Percentiles rank a stretch among this genome's conserved stretches.
These are phyloP conservation scores for Exophiala dermatitidis DNA, from an alignment of 2,329 filamentous ascomycete species.

Conservation along the genomic window DNA sequence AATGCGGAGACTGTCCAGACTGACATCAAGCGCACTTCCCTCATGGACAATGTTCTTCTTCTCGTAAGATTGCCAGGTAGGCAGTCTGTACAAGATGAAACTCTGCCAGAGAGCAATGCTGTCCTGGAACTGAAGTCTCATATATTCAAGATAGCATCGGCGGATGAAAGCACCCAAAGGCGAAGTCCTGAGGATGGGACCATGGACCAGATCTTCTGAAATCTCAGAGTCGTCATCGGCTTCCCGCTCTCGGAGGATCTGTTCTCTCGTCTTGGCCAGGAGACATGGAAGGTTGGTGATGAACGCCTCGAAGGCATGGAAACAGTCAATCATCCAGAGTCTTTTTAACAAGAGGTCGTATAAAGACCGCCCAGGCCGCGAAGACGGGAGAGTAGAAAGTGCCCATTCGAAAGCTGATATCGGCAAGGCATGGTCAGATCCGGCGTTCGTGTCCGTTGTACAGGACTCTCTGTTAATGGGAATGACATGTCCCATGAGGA, in stretches of 20 bases:
- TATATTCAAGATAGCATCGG: conserved; percentile 70
- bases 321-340: conserved; percentile 75
- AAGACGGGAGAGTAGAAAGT: conserved; percentile 41
- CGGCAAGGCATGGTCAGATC: conserved; percentile 21
- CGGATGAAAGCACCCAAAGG: conserved; percentile 77
- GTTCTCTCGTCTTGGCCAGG: conserved; percentile 57
- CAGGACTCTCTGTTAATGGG: conserved; percentile 33
- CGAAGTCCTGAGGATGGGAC: conserved; percentile 61
- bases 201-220: conserved; percentile 29
- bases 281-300: conserved; percentile 55
- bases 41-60: conserved; percentile 44
- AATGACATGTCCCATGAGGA: conserved; percentile 65
- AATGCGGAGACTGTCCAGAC: conserved; percentile 54
- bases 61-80: conserved; percentile 58
- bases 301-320: conserved; percentile 72
- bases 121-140: conserved; percentile 71
- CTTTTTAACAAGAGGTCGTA: conserved; percentile 78
- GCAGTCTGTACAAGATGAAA: conserved; percentile 72
- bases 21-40: conserved; percentile 53
- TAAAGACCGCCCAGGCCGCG: conserved; percentile 67
- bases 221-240: conserved; percentile 40
- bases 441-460: conserved; percentile 19
- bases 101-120: conserved; percentile 70
- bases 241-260: conserved; percentile 51
- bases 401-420: conserved; percentile 44